A percentile compares a stretch with the other conserved stretches of the same genome.
Conservation (phyloP, 768 basidiomycete genomes). For the Tricholoma sp. region DNA sequence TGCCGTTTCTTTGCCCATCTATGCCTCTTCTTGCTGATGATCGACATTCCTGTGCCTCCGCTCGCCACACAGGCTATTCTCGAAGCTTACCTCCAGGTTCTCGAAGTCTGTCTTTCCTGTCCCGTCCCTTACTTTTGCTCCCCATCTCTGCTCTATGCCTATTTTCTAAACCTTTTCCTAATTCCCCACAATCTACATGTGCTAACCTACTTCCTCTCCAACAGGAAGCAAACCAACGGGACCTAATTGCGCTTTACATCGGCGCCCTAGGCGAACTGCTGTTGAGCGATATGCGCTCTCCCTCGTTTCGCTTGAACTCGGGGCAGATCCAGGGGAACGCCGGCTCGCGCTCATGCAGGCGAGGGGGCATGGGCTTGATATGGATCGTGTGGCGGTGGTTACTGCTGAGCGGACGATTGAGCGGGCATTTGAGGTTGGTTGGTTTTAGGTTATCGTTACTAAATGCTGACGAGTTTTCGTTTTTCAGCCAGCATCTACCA, state of each 20-base stretch:
- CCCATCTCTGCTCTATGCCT: background rate
- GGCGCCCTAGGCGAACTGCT: conserved; percentile 87
- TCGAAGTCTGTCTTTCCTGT: conserved; percentile 52
- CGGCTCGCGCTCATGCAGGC: conserved; percentile 70
- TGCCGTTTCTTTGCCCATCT: conserved; percentile 93
- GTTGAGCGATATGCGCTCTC: conserved; percentile 90
- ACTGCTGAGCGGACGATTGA: conserved; percentile 78
- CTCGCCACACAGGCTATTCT: conserved; percentile 76
- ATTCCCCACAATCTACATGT: background rate
- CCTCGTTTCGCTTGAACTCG: conserved; percentile 73
- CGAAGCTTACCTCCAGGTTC: conserved; percentile 82
- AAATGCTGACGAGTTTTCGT: background rate
- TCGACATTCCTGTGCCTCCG: conserved; percentile 69
- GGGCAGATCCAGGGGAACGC: conserved; percentile 59
- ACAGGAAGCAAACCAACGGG: conserved; percentile 75
- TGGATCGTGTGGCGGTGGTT: conserved; percentile 73
- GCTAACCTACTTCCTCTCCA: background rate
- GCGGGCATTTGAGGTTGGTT: conserved; percentile 55
- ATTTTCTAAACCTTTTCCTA: background rate
- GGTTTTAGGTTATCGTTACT: background rate
- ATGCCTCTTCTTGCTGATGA: conserved; percentile 82
- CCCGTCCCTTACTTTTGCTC: background rate
- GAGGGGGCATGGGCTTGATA: conserved; percentile 79
- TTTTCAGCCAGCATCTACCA: conserved; percentile 47
- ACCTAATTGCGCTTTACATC: conserved; percentile 91